Conservation (phyloP, 148 eudicot genomes). For the Nepenthes gracilis region DNA sequence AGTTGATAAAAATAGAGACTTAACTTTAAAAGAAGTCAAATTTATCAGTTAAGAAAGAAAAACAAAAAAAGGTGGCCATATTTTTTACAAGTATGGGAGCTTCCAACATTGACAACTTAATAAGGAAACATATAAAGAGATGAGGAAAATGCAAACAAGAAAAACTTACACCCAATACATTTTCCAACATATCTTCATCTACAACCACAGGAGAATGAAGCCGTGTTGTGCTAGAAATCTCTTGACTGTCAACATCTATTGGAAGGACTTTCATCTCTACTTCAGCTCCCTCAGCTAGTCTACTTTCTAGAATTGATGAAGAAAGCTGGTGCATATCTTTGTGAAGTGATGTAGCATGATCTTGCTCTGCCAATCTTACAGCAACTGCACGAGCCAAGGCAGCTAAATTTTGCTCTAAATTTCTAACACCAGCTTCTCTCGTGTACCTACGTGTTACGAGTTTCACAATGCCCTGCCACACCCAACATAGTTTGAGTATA, state of each 20-base stretch:
- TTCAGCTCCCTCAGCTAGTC: conserved; percentile 76
- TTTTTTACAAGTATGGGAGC: background rate
- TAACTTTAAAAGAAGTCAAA: too few relatives aligned
- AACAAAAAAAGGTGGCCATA: too few relatives aligned
- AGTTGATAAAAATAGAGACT: background rate
- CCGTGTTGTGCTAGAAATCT: conserved; percentile 59
- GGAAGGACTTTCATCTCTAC: conserved; percentile 97
- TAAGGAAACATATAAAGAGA: too few relatives aligned
- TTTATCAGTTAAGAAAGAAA: too few relatives aligned
- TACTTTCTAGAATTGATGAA: conserved; percentile 74
- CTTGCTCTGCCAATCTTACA: conserved; percentile 95
- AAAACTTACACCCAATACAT: conserved; percentile 80
- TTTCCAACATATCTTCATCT: conserved; percentile 85
- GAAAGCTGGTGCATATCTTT: conserved; percentile 76
- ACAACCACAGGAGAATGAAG: conserved; percentile 65
- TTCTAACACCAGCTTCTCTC: conserved; percentile 98
- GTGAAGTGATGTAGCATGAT: conserved; percentile 48
- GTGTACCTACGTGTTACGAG: conserved; percentile 82
- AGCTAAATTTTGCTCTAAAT: conserved; percentile 82
- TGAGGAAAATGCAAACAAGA: background rate
- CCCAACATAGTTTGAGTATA: background rate
- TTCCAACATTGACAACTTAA: background rate
- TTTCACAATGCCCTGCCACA: conserved; percentile 71
- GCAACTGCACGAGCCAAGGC: conserved; percentile 99
- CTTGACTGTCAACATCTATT: conserved; percentile 73